Conservation (phyloP, 305 asterid species). For the Fraxinus baroniana region DNA sequence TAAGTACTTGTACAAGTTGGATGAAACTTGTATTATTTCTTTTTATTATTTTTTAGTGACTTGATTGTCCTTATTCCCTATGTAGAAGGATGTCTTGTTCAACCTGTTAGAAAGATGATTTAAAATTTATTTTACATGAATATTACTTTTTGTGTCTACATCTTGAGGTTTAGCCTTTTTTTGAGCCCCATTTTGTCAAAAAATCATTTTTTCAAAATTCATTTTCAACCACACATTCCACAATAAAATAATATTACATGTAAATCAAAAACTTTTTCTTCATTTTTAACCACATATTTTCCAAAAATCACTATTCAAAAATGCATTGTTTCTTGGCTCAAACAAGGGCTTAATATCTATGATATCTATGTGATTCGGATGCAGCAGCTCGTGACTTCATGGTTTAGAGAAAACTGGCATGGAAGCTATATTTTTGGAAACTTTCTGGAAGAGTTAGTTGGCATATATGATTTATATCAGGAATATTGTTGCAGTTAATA, state of each 20-base stretch:
- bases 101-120: not conserved
- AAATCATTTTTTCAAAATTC: not conserved
- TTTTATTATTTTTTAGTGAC: not conserved
- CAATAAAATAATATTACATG: not conserved
- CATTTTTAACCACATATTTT: not conserved
- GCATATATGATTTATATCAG: not conserved
- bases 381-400: not conserved
- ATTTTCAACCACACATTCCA: not conserved
- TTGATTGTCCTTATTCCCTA: not conserved
- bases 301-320: not conserved
- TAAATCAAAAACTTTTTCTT: not conserved
- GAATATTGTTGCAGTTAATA: not conserved
- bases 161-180: not conserved
- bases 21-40: not conserved
- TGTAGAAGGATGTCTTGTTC: not conserved
- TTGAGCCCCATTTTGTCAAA: not conserved
- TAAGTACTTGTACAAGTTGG: not conserved
- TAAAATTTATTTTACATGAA: not conserved
- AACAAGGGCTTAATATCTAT: not conserved
- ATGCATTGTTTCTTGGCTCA: not conserved
- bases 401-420: not conserved
- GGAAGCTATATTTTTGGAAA: not conserved
- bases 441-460: not conserved
- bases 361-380: not conserved
- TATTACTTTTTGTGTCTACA: not conserved